These are phyloP conservation scores for Neonectria magnoliae DNA, from an alignment of 2,329 filamentous ascomycete genomes.

Conservation along the genomic window DNA sequence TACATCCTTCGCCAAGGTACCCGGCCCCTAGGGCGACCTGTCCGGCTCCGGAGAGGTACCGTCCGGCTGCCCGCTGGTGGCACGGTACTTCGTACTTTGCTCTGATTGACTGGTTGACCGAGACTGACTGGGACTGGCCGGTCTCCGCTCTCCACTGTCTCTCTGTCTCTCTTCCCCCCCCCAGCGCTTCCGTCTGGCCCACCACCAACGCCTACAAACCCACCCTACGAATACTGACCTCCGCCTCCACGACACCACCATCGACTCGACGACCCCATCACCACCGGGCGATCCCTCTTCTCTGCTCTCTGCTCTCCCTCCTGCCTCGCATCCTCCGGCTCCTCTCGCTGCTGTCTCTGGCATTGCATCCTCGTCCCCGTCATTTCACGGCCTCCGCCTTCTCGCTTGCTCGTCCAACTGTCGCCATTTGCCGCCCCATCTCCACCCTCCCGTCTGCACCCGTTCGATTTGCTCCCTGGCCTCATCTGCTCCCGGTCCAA, in stretches of 20 bases:
- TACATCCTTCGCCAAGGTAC: conserved; percentile 2
- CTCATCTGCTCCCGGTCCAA: conserved; percentile 1
- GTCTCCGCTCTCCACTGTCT: conserved; percentile 1
- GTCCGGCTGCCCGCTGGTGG: conserved; percentile 11
- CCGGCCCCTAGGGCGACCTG: conserved; percentile 20
- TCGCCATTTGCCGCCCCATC: conserved; percentile 14
- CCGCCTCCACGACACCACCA: conserved; percentile 20
- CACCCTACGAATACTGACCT: conserved; percentile 3
- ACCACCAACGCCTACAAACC: conserved; percentile 4
- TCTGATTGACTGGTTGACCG: conserved; percentile 11
- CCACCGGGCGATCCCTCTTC: conserved; percentile 18
- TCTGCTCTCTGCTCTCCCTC: conserved; percentile 1
- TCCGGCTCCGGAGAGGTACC: conserved; percentile 14
- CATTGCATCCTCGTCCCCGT: not conserved
- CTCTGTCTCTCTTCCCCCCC: not conserved
- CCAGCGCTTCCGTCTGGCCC: conserved; percentile 16
- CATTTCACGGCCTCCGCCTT: not conserved
- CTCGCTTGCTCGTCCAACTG: conserved; percentile 4
- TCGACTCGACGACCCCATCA: conserved; percentile 21
- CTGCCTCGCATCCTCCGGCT: not conserved
- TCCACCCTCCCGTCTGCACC: conserved; percentile 11
- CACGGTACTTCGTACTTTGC: conserved; percentile 23
- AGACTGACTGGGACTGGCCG: not conserved
- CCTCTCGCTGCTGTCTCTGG: not conserved
- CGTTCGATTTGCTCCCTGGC: not conserved